Evolutionary conservation across 1,284 basidiomycete species (phyloP), one percentile per base, ranked within the genome.

Genomic region (Ustilago sp.): DNA sequence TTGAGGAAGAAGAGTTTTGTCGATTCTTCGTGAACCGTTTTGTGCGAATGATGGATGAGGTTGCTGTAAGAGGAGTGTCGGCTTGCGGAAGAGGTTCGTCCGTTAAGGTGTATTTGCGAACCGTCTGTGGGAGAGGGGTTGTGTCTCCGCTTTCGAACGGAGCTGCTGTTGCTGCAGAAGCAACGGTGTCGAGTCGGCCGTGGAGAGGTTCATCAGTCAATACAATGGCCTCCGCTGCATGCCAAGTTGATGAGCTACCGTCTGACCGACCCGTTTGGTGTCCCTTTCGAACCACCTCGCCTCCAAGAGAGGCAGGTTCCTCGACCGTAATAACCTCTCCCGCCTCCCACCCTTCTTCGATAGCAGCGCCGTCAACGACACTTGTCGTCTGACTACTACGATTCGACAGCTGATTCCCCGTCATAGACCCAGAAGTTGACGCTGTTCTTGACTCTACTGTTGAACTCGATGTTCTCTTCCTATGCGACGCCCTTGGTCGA

Each of bases 301-400:
- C 58, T 13, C 8, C 38, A 2, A 67, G 2, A 11, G 31, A 57
- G 5, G 11, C 34, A 12, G 55, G 48, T 31, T 50, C 59, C 4
- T 63, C 6, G 3, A 19, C 60, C 23, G 31, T 28, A 6, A 51
- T 43, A 6, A 54, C 13, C 2, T 17, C 36, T 7, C 15, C 63
- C 15, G 9, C 63, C 8, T 12, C 45, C 45, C 52, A 34, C 15
- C 23, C 67, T 41, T 41, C 15, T 31, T 8, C 53, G 32, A n/a
- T 39, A 4, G 59, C 53, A 31, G 38, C 32, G 32, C 32, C 38
- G 34, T 62, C 72, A 12, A 61, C 60, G 23, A 61, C 56, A 15
- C 48, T 68, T 3, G 63, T 72, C 4, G 63, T 66, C 57, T 68
- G 68, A n/a, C 74, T 77, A 48, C 61, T 64, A 2, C 74, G 55